Percentiles rank a stretch among this genome's conserved stretches.
Conservation (phyloP, 1,284 basidiomycete species). For the Melampsora medusae region DNA sequence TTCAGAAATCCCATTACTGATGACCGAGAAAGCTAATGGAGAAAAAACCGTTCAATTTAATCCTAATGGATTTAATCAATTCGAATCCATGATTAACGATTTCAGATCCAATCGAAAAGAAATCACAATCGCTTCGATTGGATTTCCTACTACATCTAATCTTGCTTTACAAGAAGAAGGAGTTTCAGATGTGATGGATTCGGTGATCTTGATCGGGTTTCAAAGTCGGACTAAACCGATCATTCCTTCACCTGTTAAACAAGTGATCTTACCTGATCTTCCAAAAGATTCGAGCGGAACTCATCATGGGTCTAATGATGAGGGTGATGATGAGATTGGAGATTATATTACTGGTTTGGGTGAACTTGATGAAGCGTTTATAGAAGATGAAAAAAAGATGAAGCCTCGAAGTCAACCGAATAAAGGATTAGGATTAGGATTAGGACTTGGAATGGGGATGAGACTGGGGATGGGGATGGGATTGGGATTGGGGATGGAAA, state of each 20-base stretch:
- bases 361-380: slow-evolving; percentile 29
- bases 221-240: slow-evolving; percentile 3
- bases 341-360: slow-evolving; percentile 30
- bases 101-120: neutral
- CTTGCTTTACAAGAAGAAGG: too few relatives aligned
- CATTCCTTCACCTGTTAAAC: slow-evolving; percentile 15
- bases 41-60: neutral
- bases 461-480: too few relatives aligned
- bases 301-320: neutral
- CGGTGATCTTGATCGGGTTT: slow-evolving; percentile 11
- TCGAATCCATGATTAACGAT: neutral
- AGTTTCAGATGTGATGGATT: too few relatives aligned
- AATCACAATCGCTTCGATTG: slow-evolving; percentile 7
- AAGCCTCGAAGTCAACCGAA: neutral
- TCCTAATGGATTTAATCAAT: neutral
- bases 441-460: too few relatives aligned
- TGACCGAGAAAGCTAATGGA: too few relatives aligned
- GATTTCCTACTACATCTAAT: neutral
- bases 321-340: slow-evolving; percentile 14
- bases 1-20: too few relatives aligned
- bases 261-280: neutral
- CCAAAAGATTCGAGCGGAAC: neutral
- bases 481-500: too few relatives aligned
- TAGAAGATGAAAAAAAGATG: neutral
- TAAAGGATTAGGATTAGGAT: too few relatives aligned